A percentile compares a stretch with the other conserved stretches of the same genome.
These are phyloP conservation scores for Cryptococcus floricola DNA, from an alignment of 1,284 basidiomycete species.

Conservation along the genomic window DNA sequence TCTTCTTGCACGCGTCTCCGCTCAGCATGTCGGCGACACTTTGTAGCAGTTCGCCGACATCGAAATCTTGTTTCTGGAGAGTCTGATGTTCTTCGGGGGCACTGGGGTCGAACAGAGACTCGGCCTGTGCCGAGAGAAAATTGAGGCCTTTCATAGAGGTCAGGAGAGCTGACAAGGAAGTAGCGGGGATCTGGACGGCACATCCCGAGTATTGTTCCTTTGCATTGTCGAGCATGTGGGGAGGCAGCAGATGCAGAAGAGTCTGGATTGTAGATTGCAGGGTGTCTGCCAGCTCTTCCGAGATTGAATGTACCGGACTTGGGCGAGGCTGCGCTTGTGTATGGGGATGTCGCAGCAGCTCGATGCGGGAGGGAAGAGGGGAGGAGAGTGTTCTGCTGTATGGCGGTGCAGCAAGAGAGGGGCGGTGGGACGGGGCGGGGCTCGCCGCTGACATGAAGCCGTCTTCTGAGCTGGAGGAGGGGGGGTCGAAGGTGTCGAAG, in stretches of 20 bases:
- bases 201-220: conserved; percentile 87
- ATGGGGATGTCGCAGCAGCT: conserved; percentile 29
- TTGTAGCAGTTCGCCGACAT: conserved; percentile 69
- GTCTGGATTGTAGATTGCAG: conserved; percentile 84
- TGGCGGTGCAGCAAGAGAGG: conserved; percentile 9
- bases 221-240: conserved; percentile 82
- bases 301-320: conserved; percentile 37
- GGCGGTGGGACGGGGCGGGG: conserved; percentile 1
- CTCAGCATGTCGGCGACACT: conserved; percentile 77
- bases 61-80: conserved; percentile 50
- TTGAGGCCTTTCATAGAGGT: conserved; percentile 86
- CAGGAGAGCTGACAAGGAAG: conserved; percentile 80
- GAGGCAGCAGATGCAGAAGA: conserved; percentile 77
- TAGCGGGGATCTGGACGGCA: conserved; percentile 74
- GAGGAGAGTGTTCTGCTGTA: conserved; percentile 37
- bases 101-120: conserved; percentile 22
- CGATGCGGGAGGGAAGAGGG: conserved; percentile 31
- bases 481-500: conserved; percentile 40
- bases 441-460: conserved; percentile 4
- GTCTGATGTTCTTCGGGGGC: background rate
- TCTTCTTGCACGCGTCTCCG: conserved; percentile 73
- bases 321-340: conserved; percentile 2
- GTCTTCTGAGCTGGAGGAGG: conserved; percentile 26
- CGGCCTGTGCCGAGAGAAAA: conserved; percentile 74
- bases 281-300: conserved; percentile 76